phyloP scores from a whole-genome alignment of 2,329 filamentous ascomycete species.

The Aureobasidium sp. region DNA sequence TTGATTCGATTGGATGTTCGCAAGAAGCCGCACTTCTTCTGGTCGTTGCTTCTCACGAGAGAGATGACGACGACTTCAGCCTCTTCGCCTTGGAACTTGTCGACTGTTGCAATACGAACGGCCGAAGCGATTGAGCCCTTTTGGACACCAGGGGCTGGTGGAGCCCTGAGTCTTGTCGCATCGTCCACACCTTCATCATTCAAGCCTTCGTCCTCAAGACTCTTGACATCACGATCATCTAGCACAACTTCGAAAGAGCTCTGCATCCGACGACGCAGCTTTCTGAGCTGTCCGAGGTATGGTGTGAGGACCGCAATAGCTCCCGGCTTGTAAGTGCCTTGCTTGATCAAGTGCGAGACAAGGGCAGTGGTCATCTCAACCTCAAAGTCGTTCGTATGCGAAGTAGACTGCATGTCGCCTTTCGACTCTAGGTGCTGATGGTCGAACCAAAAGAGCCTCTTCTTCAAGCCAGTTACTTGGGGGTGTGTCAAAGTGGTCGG shows the following conservation, averaged over 20 bases:
- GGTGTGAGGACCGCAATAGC: slow-evolving; percentile 67
- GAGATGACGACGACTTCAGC: slow-evolving; percentile 62
- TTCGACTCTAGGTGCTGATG: slow-evolving; percentile 44
- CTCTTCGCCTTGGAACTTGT: slow-evolving; percentile 71
- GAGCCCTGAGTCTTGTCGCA: neutral
- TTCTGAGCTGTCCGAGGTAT: slow-evolving; percentile 51
- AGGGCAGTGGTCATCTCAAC: slow-evolving; percentile 55
- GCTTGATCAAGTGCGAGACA: slow-evolving; percentile 56
- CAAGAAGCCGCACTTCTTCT: slow-evolving; percentile 56
- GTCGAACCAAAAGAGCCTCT: slow-evolving; percentile 55
- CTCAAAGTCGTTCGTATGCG: slow-evolving; percentile 52
- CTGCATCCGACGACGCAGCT: slow-evolving; percentile 40
- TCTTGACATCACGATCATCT: slow-evolving; percentile 52
- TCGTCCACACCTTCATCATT: slow-evolving; percentile 6
- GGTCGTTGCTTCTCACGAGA: slow-evolving; percentile 59
- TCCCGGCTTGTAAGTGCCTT: slow-evolving; percentile 50
- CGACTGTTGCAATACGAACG: slow-evolving; percentile 15
- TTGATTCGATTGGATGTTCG: slow-evolving; percentile 60
- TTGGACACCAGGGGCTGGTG: neutral
- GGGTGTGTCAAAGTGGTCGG: slow-evolving; percentile 36
- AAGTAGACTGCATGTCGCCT: slow-evolving; percentile 30
- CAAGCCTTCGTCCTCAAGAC: slow-evolving; percentile 26
- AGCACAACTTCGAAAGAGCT: slow-evolving; percentile 53
- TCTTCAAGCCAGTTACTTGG: slow-evolving; percentile 45
- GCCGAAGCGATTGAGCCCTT: slow-evolving; percentile 11